phyloP scores from a whole-genome alignment of 2,329 filamentous ascomycete species.

The Sclerotinia glacialis region DNA sequence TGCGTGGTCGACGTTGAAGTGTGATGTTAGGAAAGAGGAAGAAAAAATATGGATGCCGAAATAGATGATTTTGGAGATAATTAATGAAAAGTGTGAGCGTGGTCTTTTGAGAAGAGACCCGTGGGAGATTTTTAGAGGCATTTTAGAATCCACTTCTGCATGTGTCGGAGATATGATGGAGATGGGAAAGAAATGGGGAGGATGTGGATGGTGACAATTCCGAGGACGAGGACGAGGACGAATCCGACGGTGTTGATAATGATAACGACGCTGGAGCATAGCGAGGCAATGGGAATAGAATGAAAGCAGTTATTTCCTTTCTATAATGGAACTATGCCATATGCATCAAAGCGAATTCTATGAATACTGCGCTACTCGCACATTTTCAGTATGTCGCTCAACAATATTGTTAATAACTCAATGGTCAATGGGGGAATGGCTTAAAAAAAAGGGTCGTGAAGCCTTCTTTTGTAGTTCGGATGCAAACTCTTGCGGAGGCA shows the following conservation, averaged over 20 bases:
- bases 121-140: background rate
- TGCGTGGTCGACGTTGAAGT: background rate
- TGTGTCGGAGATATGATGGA: background rate
- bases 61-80: background rate
- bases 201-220: background rate
- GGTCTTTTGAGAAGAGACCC: background rate
- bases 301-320: too few relatives aligned
- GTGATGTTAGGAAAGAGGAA: background rate
- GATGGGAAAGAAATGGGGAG: background rate
- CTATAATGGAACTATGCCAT: too few relatives aligned
- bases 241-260: too few relatives aligned
- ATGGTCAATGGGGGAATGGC: background rate
- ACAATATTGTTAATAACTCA: background rate
- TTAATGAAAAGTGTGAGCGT: background rate
- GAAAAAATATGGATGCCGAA: conserved; percentile 1
- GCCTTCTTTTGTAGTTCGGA: background rate
- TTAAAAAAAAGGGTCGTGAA: too few relatives aligned
- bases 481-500: background rate
- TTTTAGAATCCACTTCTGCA: too few relatives aligned
- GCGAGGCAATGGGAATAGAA: background rate
- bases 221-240: background rate
- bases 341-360: too few relatives aligned
- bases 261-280: too few relatives aligned
- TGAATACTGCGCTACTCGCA: too few relatives aligned
- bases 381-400: too few relatives aligned